Percentiles rank a stretch among this genome's conserved stretches.
Evolutionary conservation across 257 asterid genomes (phyloP).

Genomic region (Eucommia ulmoides): DNA sequence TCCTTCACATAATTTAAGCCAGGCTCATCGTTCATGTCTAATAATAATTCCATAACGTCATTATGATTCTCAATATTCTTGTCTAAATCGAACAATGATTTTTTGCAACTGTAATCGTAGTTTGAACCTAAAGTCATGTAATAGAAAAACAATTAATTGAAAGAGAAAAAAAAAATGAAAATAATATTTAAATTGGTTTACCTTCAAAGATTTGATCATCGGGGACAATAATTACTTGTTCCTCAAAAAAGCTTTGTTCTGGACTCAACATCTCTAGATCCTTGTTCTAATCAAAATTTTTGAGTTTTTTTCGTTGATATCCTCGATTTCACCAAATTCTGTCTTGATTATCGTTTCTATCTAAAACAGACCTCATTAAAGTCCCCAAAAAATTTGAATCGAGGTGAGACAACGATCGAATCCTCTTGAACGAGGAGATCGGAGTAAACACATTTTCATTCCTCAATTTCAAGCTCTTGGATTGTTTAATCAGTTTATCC

Average conservation of each 20-base stretch:
- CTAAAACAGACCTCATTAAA: constrained; percentile 4
- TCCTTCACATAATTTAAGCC: constrained; percentile 41
- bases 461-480: constrained; percentile 51
- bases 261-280: constrained; percentile 3
- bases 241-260: constrained; percentile 12
- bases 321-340: not conserved
- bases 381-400: constrained; percentile 25
- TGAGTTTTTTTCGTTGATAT: constrained; percentile 4
- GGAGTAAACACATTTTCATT: constrained; percentile 35
- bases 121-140: too few relatives aligned
- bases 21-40: constrained; percentile 7
- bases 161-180: too few relatives aligned
- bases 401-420: constrained; percentile 34
- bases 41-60: constrained; percentile 1
- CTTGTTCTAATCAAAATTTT: constrained; percentile 7
- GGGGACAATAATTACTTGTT: too few relatives aligned
- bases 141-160: too few relatives aligned
- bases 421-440: constrained; percentile 23
- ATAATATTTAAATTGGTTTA: too few relatives aligned
- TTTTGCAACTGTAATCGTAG: too few relatives aligned
- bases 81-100: too few relatives aligned
- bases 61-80: too few relatives aligned
- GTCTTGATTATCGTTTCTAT: constrained; percentile 5
- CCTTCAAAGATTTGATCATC: too few relatives aligned
- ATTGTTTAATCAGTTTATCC: constrained; percentile 23